Evolutionary conservation across 176 grass and related monocot genomes (phyloP), one percentile per base, ranked within the genome.

Genomic region (Canna indica): DNA sequence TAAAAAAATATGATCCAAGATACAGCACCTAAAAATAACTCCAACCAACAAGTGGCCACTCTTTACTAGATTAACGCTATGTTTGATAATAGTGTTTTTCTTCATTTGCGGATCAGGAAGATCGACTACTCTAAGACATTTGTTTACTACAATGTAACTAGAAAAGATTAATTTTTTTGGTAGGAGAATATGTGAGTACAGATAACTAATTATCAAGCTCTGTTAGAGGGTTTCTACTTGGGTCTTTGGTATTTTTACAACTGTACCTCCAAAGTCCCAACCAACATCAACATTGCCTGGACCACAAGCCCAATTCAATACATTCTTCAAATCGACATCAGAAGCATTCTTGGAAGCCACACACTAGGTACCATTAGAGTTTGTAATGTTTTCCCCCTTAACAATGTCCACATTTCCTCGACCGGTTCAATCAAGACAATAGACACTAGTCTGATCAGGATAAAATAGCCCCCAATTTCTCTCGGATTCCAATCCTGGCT

Each of bases 391-490:
- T 57, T 76, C 82, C 17, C 94, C 94, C 0, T 89, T 93, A 69
- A 79, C 75, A 44, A 93, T 85, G 72, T 93, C 94, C 69, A 99
- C 82, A 77, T 90, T 93, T 36, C 94, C 94, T 67, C 78, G 75
- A 35, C 94, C 89, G 36, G 81, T 99, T 86, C 86, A 93, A 47
- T 99, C 94, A 57, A 99, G 78, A 75, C 89, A 93, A 59, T 99
- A 99, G 29, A 99, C 86, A 7, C 82, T 76, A 25, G 86, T 99
- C 62, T 93, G 82, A 59, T 93, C 94, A 0, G 94, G 94, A 29
- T 77, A 99, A 29, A 90, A 99, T 17, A 93, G 65, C 3, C 94
- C 94, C 94, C 94, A 99, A 69, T 99, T 93, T 74, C 94, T 88
- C 84, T 99, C 94, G 0, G 94, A 99, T 70, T 88, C 89, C 6